Conservation (phyloP, 495 filamentous ascomycete genomes). For the Penicillium herquei region DNA sequence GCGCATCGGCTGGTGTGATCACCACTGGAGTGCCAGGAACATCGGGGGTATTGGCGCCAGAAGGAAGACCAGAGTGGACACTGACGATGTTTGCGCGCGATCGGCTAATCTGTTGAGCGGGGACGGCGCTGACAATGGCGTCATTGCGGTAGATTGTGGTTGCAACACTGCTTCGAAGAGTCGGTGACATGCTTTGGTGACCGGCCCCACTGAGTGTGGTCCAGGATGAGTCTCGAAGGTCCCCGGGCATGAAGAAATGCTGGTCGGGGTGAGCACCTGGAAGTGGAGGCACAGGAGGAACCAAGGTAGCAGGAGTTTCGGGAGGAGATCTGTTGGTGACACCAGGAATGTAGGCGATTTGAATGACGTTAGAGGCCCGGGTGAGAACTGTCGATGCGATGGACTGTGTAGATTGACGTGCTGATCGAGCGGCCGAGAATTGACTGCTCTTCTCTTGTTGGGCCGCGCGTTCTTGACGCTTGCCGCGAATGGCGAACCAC, state of each 20-base stretch:
- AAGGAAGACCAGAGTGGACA: constrained; percentile 57
- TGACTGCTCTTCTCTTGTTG: constrained; percentile 49
- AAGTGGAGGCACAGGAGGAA: constrained; percentile 90
- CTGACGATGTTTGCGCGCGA: constrained; percentile 88
- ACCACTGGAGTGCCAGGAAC: constrained; percentile 14
- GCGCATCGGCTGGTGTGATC: constrained; percentile 42
- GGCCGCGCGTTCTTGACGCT: constrained; percentile 59
- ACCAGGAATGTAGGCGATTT: constrained; percentile 98
- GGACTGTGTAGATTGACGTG: constrained; percentile 80
- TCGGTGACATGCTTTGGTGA: constrained; percentile 60
- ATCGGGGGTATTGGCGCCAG: constrained; percentile 18
- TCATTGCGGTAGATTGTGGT: constrained; percentile 91
- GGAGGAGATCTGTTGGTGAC: constrained; percentile 90
- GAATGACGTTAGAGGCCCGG: constrained; percentile 95
- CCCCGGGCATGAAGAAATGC: constrained; percentile 91
- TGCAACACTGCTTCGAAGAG: constrained; percentile 74
- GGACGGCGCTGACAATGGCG: constrained; percentile 73
- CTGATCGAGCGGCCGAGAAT: constrained; percentile 66
- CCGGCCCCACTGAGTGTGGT: constrained; percentile 56
- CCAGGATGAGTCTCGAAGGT: constrained; percentile 84
- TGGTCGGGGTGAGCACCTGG: constrained; percentile 75
- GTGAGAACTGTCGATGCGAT: constrained; percentile 95
- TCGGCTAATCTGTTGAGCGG: constrained; percentile 79
- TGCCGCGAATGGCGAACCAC: constrained; percentile 81
- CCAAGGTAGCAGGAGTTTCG: constrained; percentile 75